phyloP scores from a whole-genome alignment of 352 stramenopile species.

The Globisporangium nunn region DNA sequence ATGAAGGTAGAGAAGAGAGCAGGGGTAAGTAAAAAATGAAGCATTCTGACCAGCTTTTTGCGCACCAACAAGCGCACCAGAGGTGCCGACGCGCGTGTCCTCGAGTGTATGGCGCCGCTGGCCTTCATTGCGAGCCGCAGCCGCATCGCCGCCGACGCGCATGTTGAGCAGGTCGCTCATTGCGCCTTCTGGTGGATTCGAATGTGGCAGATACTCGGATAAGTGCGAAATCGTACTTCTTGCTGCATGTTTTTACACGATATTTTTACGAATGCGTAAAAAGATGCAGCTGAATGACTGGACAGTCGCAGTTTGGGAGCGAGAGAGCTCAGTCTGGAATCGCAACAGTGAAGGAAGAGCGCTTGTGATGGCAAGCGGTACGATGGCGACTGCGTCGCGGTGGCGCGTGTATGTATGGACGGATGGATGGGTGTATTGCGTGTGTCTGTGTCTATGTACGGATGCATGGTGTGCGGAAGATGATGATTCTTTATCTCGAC shows the following conservation, averaged over 20 bases:
- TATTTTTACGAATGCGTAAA: neutral
- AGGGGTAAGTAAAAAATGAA: neutral
- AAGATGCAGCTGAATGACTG: neutral
- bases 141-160: neutral
- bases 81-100: slow-evolving; percentile 11
- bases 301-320: neutral
- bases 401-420: neutral
- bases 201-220: neutral
- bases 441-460: slow-evolving; percentile 9
- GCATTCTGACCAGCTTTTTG: neutral
- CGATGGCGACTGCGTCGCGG: too few relatives aligned
- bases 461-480: slow-evolving; percentile 36
- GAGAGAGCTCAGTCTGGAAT: neutral
- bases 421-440: neutral
- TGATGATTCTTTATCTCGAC: slow-evolving; percentile 86
- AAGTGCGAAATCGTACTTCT: neutral
- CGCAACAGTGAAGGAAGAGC: neutral
- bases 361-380: too few relatives aligned
- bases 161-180: neutral
- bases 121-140: neutral
- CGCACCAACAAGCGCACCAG: slow-evolving; percentile 4
- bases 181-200: neutral
- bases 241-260: neutral
- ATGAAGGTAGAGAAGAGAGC: neutral
- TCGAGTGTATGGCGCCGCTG: neutral